Percentiles rank a stretch among this genome's conserved stretches.
Conservation (phyloP, 2,329 filamentous ascomycete species). For the Plectosphaerella cucumerina region DNA sequence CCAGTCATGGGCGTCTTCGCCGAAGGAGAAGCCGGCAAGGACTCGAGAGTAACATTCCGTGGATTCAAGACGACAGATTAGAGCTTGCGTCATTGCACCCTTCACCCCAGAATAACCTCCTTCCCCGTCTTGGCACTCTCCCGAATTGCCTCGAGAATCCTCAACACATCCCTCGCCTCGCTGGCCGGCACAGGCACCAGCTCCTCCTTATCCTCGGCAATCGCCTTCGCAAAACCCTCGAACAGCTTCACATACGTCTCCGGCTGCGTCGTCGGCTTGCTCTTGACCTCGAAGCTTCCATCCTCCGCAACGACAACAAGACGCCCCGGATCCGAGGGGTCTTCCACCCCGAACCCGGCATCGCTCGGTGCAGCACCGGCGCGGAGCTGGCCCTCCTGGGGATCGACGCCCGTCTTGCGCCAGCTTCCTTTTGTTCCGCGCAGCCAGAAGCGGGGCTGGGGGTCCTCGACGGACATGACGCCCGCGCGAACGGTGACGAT, state of each 20-base stretch:
- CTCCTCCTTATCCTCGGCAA: constrained; percentile 42
- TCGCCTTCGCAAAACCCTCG: constrained; percentile 41
- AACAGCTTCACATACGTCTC: constrained; percentile 69
- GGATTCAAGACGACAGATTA: no score
- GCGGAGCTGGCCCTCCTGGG: constrained; percentile 71
- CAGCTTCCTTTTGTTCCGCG: constrained; percentile 71
- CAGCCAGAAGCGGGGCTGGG: constrained; percentile 74
- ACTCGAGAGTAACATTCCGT: no score
- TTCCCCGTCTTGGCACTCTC: constrained; percentile 45
- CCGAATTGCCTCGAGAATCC: constrained; percentile 45
- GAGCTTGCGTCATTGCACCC: no score
- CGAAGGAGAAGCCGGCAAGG: not conserved
- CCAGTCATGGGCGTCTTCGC: not conserved
- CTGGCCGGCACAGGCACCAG: constrained; percentile 48
- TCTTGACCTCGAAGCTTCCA: constrained; percentile 44
- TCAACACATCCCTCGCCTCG: constrained; percentile 50
- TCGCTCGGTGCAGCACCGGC: constrained; percentile 59
- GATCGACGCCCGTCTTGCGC: constrained; percentile 67
- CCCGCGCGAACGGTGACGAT: constrained; percentile 67
- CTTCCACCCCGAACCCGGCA: constrained; percentile 61
- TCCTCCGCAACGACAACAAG: constrained; percentile 52
- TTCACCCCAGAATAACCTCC: constrained; percentile 26
- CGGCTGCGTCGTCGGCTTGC: constrained; percentile 56
- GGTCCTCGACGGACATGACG: constrained; percentile 62
- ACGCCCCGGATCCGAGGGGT: constrained; percentile 48